phyloP scores from a whole-genome alignment of 352 stramenopile species.

The Phytophthora meadii region DNA sequence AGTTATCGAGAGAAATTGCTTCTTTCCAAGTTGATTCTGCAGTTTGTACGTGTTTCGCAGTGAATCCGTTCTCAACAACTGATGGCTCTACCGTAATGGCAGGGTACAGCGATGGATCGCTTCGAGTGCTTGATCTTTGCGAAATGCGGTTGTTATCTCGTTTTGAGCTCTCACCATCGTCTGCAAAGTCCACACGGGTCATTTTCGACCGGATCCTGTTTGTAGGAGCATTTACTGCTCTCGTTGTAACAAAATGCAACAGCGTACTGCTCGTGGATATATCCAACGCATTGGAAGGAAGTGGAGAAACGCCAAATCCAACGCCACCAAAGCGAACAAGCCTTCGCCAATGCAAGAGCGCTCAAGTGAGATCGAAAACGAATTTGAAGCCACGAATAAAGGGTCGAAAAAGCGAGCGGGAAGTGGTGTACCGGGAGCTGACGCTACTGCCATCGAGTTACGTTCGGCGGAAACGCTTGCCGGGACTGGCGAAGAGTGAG shows the following conservation, averaged over 20 bases:
- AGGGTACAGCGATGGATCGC: slow-evolving; percentile 53
- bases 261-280: slow-evolving; percentile 49
- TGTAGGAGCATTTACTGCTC: slow-evolving; percentile 34
- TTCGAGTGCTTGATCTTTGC: slow-evolving; percentile 62
- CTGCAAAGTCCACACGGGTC: slow-evolving; percentile 8
- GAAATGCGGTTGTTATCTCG: slow-evolving; percentile 50
- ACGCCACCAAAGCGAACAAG: slow-evolving; percentile 8
- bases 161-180: slow-evolving; percentile 38
- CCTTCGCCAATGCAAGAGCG: slow-evolving; percentile 1
- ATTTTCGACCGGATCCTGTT: slow-evolving; percentile 46
- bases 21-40: slow-evolving; percentile 39
- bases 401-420: slow-evolving; percentile 2
- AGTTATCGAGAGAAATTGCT: slow-evolving; percentile 46
- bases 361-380: slow-evolving; percentile 8
- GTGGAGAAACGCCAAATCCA: slow-evolving; percentile 2
- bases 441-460: slow-evolving; percentile 28
- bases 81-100: slow-evolving; percentile 42
- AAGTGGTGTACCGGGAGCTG: slow-evolving; percentile 51
- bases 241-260: slow-evolving; percentile 39
- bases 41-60: slow-evolving; percentile 47
- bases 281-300: slow-evolving; percentile 26
- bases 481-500: slow-evolving; percentile 21
- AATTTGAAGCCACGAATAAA: slow-evolving; percentile 19
- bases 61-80: slow-evolving; percentile 35
- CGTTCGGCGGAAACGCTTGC: slow-evolving; percentile 20